Conservation (phyloP, 805 yeast genomes). For the Cyberlindnera americana region DNA sequence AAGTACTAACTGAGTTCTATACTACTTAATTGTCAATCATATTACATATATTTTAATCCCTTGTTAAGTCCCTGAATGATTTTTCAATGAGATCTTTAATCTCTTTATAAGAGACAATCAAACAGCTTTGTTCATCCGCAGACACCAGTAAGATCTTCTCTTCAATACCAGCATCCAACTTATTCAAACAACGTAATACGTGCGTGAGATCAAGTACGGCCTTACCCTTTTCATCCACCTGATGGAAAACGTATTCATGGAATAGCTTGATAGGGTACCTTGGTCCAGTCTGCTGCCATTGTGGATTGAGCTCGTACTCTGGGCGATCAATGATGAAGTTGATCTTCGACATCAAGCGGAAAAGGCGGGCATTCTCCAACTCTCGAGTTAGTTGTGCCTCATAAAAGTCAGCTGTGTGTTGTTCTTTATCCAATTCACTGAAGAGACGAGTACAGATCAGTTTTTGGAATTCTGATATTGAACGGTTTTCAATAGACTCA, state of each 20-base stretch:
- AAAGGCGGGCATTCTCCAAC: slow-evolving; percentile 83
- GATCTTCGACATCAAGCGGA: slow-evolving; percentile 76
- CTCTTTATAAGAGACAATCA: slow-evolving; percentile 83
- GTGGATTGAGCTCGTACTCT: slow-evolving; percentile 49
- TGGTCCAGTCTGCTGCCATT: slow-evolving; percentile 74
- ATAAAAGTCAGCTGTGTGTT: slow-evolving; percentile 50
- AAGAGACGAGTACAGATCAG: slow-evolving; percentile 44
- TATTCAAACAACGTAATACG: slow-evolving; percentile 74
- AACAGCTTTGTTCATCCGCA: slow-evolving; percentile 79
- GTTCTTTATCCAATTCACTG: slow-evolving; percentile 45
- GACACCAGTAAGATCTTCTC: slow-evolving; percentile 80
- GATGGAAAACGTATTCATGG: slow-evolving; percentile 82
- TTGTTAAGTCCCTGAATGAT: slow-evolving; percentile 51
- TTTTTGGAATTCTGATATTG: slow-evolving; percentile 34
- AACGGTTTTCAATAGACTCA: slow-evolving; percentile 17
- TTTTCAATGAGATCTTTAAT: slow-evolving; percentile 66
- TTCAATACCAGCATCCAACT: slow-evolving; percentile 87
- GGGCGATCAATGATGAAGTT: slow-evolving; percentile 76
- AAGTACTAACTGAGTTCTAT: too few relatives aligned
- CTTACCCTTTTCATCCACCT: slow-evolving; percentile 69
- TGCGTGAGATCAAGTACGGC: slow-evolving; percentile 81
- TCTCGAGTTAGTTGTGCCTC: slow-evolving; percentile 66
- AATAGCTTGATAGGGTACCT: slow-evolving; percentile 71
- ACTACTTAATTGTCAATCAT: too few relatives aligned
- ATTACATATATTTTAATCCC: too few relatives aligned